phyloP scores from a whole-genome alignment of 331 rosid species.

The Cydonia oblonga region DNA sequence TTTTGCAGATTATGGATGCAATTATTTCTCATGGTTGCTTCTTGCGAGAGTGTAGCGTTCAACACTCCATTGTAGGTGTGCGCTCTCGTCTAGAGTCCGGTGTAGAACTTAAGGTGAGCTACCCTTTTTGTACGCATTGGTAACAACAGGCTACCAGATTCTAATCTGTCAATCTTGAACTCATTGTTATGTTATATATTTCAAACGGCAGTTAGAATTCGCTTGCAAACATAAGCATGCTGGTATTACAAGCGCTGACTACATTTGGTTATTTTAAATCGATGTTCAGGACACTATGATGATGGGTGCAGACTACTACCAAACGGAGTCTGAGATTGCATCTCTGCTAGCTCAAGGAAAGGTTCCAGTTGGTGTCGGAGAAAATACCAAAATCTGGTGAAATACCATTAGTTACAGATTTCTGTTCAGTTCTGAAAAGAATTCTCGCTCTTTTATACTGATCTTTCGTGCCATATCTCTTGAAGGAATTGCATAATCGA shows the following conservation, averaged over 20 bases:
- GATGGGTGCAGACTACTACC: constrained; percentile 99
- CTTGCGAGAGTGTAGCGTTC: constrained; percentile 75
- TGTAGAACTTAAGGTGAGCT: constrained; percentile 55
- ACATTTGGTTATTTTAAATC: constrained; percentile 8
- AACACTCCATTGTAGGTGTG: constrained; percentile 82
- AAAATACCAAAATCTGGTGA: constrained; percentile 86
- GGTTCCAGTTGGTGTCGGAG: constrained; percentile 94
- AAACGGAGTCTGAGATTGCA: constrained; percentile 83
- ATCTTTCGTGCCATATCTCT: background rate
- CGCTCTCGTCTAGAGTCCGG: constrained; percentile 86
- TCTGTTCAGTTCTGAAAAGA: background rate
- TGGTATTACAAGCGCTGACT: background rate
- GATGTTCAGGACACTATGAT: constrained; percentile 81
- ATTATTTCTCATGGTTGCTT: constrained; percentile 95
- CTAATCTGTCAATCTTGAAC: background rate
- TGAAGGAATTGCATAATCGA: constrained; percentile 88
- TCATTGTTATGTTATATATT: background rate
- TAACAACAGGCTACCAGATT: background rate
- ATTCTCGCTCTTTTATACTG: background rate
- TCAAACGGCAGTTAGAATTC: background rate
- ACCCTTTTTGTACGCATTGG: background rate
- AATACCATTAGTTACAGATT: background rate
- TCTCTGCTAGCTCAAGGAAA: constrained; percentile 68
- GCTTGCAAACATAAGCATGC: background rate
- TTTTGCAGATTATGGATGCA: constrained; percentile 70